phyloP scores from a whole-genome alignment of 1,139 yeast species.

The Blastobotrys elegans region DNA sequence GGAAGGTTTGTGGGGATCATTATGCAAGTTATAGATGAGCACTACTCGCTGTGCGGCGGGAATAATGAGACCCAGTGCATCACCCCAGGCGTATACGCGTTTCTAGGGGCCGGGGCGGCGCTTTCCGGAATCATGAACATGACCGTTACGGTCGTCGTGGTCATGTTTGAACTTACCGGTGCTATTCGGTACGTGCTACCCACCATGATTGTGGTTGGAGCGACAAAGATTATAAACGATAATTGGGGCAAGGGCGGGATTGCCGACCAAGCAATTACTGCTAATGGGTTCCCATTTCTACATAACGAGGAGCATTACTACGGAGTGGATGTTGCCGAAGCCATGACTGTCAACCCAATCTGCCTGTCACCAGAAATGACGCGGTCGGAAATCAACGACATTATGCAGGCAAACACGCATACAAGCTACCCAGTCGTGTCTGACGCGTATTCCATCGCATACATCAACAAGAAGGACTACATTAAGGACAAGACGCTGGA shows the following conservation, averaged over 20 bases:
- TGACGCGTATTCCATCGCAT: slow-evolving; percentile 16
- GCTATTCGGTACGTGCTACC: slow-evolving; percentile 89
- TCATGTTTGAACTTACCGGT: slow-evolving; percentile 96
- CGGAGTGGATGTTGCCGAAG: slow-evolving; percentile 50
- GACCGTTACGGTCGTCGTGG: slow-evolving; percentile 91
- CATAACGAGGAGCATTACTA: slow-evolving; percentile 65
- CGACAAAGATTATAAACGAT: slow-evolving; percentile 76
- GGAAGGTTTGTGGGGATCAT: slow-evolving; percentile 79
- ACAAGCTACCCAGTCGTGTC: slow-evolving; percentile 26
- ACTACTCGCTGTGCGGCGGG: slow-evolving; percentile 39
- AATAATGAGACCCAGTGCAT: slow-evolving; percentile 54
- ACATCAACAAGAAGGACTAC: slow-evolving; percentile 25
- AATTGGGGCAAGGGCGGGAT: slow-evolving; percentile 80
- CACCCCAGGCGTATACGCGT: slow-evolving; percentile 93
- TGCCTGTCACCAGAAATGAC: slow-evolving; percentile 6
- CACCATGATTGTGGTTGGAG: slow-evolving; percentile 92
- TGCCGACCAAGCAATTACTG: slow-evolving; percentile 89
- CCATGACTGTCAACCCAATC: slow-evolving; percentile 58
- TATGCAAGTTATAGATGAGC: slow-evolving; percentile 52
- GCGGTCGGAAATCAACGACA: background rate
- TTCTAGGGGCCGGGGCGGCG: slow-evolving; percentile 95
- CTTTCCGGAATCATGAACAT: slow-evolving; percentile 91
- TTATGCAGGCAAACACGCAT: slow-evolving; percentile 51
- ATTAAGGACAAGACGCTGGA: slow-evolving; percentile 29
- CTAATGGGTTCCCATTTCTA: slow-evolving; percentile 82